Percentiles rank a stretch among this genome's conserved stretches.
phyloP scores from a whole-genome alignment of 2,329 filamentous ascomycete genomes.

The Lizonia empirigonia region DNA sequence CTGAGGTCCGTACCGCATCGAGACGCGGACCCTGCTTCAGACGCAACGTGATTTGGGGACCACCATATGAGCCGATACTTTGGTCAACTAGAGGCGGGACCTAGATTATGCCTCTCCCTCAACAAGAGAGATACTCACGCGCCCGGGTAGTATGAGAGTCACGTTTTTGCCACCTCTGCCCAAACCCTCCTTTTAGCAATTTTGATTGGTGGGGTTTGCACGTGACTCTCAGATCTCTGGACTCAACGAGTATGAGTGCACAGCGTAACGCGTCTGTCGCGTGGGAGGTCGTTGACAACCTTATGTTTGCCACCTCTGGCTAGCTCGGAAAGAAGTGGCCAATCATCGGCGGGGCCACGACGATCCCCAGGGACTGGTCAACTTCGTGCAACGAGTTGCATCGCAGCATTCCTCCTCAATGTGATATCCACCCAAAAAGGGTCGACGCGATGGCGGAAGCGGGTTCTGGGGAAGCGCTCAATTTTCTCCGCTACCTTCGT shows the following conservation, averaged over 20 bases:
- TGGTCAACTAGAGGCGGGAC: constrained; percentile 21
- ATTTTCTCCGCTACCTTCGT: constrained; percentile 21
- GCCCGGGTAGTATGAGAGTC: too few relatives aligned
- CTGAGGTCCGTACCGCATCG: constrained; percentile 18
- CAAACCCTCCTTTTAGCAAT: too few relatives aligned
- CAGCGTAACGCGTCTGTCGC: constrained; percentile 29
- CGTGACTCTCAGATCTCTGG: too few relatives aligned
- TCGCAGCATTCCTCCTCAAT: constrained; percentile 22
- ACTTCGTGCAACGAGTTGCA: constrained; percentile 27
- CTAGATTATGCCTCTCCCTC: constrained; percentile 17
- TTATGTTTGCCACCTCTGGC: constrained; percentile 23
- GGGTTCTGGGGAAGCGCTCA: constrained; percentile 19
- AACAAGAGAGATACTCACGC: constrained; percentile 18
- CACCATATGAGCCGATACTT: constrained; percentile 31
- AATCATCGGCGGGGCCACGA: constrained; percentile 18
- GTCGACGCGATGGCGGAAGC: constrained; percentile 19
- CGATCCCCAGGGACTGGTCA: constrained; percentile 16
- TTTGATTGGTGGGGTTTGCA: too few relatives aligned
- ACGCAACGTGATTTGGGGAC: constrained; percentile 36
- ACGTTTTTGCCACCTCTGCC: too few relatives aligned
- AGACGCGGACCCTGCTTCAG: constrained; percentile 27
- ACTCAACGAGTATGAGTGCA: constrained; percentile 4
- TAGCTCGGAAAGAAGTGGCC: constrained; percentile 21
- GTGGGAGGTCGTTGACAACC: constrained; percentile 21
- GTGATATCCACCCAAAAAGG: constrained; percentile 21